phyloP scores from a whole-genome alignment of 768 basidiomycete genomes.

The Podaxis sp. region DNA sequence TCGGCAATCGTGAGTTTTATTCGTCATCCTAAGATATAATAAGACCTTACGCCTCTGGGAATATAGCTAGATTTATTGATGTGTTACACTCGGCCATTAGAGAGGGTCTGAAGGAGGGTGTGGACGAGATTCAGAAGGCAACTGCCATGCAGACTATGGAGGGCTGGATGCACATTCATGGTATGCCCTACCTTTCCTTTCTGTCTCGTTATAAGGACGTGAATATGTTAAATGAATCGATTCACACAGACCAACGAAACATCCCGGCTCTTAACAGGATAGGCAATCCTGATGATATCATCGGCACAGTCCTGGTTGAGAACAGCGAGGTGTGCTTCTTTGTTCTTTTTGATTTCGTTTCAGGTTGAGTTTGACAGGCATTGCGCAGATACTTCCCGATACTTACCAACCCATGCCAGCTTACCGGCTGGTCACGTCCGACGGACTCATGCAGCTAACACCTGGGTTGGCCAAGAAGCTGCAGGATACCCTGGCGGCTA shows the following conservation, averaged over 20 bases:
- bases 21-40: background rate
- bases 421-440: slow-evolving; percentile 76
- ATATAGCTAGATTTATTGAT: slow-evolving; percentile 55
- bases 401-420: slow-evolving; percentile 86
- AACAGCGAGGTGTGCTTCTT: slow-evolving; percentile 54
- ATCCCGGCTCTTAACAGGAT: slow-evolving; percentile 73
- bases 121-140: slow-evolving; percentile 66
- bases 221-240: background rate
- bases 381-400: slow-evolving; percentile 55
- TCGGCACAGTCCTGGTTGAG: slow-evolving; percentile 72
- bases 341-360: background rate
- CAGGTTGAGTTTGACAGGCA: background rate
- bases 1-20: slow-evolving; percentile 59
- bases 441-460: slow-evolving; percentile 70
- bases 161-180: slow-evolving; percentile 90
- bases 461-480: slow-evolving; percentile 51
- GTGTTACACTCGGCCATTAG: slow-evolving; percentile 63
- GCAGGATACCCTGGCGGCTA: background rate
- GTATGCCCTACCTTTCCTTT: slow-evolving; percentile 25
- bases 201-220: background rate
- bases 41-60: background rate
- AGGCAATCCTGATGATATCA: slow-evolving; percentile 83
- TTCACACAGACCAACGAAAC: slow-evolving; percentile 64
- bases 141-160: slow-evolving; percentile 62
- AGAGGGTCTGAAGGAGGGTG: slow-evolving; percentile 50